A percentile compares a stretch with the other conserved stretches of the same genome.
These are phyloP conservation scores for Salvia sclarea DNA, from an alignment of 305 asterid species.

Conservation along the genomic window DNA sequence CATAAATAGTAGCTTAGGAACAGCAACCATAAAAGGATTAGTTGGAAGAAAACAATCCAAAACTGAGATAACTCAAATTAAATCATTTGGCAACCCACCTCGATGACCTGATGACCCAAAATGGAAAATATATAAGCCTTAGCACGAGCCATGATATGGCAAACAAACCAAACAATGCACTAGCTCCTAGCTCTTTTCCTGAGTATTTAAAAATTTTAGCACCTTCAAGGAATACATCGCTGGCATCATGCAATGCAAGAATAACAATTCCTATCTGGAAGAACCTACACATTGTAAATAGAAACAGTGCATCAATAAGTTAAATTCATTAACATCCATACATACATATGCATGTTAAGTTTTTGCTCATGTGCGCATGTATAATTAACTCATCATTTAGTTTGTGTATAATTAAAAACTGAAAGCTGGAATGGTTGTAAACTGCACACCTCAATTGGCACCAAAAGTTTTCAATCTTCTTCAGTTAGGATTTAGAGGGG, in stretches of 20 bases:
- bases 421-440: not conserved
- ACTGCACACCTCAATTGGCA: not conserved
- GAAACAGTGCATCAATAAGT: conserved; percentile 26
- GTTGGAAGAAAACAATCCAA: conserved; percentile 20
- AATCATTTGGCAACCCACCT: conserved; percentile 49
- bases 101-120: conserved; percentile 81
- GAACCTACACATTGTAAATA: conserved; percentile 51
- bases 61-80: conserved; percentile 1
- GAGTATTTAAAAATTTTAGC: conserved; percentile 93
- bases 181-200: conserved; percentile 80
- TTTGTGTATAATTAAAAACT: no score
- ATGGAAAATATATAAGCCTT: conserved; percentile 83
- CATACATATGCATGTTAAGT: not conserved
- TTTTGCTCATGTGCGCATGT: not conserved
- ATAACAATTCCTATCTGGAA: conserved; percentile 75
- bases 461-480: not conserved
- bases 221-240: conserved; percentile 92
- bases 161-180: conserved; percentile 75
- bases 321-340: not conserved
- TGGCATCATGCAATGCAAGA: conserved; percentile 93
- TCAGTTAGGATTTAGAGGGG: not conserved
- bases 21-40: conserved; percentile 39
- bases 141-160: conserved; percentile 85
- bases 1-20: conserved; percentile 56
- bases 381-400: not conserved